Base-by-base conservation (phyloP, 2,329 filamentous ascomycete genomes). In the Ceratocystis papillata region DNA sequence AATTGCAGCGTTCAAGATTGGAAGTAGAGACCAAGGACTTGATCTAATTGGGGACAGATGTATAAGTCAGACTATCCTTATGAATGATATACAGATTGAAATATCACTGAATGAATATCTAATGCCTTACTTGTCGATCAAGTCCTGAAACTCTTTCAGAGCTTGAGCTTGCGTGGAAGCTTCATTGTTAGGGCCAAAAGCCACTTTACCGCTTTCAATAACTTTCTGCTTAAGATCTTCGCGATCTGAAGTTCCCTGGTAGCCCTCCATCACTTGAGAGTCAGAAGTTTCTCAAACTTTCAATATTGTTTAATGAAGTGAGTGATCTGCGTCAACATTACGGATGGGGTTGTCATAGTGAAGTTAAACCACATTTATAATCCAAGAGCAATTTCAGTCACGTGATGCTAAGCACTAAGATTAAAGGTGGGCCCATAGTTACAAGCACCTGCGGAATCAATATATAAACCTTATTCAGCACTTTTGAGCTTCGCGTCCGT, bases 1-100 rank as follows among this genome's bases (percentile, higher is more conserved):
- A 44, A 88, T 81, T 22, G 88, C 76, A 20, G 81, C 77, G 68
- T 85, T 88, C 55, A 90, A 74, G 3, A 83, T 78, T 7, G 81
- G 83, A 25, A 89, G 75, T 7, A 89, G 77, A 33, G 76, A 79
- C 70, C 81, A 81, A 41, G 80, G 73, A 25, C 73, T 71, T 5
- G 73, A 72, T 41, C 76, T 77, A 62, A 10, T 44, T 7, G 17
- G 30, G 28, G 20, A n/a, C 5, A 37, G n/a, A 37, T n/a, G n/a
- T 10, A 37, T 59, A 10, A 59, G 55, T 25, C 28, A 22, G 30
- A 20, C 3, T n/a, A 17, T 30, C 20, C 28, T 59, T 20, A 2
- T 17, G 5, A n/a, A 20, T 5, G 7, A 65, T 10, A 20, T 33
- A 1, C 50, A 30, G 25, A 44, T 8, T 28, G 33, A 28, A 28